These are phyloP conservation scores for Malania oleifera DNA, from an alignment of 164 flowering plant species.

Conservation along the genomic window DNA sequence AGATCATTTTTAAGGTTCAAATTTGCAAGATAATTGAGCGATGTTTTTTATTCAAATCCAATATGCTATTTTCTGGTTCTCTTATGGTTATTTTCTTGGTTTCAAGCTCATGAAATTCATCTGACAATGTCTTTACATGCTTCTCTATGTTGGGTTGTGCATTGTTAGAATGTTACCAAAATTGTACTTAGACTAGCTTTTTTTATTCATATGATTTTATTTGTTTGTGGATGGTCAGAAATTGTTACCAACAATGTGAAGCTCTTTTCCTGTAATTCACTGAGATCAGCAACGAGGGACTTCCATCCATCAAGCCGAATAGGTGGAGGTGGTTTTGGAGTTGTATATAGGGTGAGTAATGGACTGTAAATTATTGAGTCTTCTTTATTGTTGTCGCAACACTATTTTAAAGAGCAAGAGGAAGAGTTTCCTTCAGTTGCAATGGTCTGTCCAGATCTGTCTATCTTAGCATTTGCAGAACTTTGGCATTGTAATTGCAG, in stretches of 20 bases:
- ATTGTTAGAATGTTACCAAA: too few relatives aligned
- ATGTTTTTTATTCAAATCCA: too few relatives aligned
- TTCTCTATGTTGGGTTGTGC: conserved; percentile 6
- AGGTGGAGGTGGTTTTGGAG: conserved; percentile 89
- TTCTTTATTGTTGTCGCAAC: neutral
- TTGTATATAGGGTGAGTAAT: conserved; percentile 63
- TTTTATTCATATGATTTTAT: too few relatives aligned
- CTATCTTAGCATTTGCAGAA: neutral
- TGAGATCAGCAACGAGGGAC: conserved; percentile 61
- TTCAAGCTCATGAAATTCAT: neutral
- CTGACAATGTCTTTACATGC: neutral
- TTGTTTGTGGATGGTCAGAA: conserved; percentile 17
- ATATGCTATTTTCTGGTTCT: too few relatives aligned
- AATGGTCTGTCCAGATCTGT: neutral
- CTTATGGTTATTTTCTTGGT: neutral
- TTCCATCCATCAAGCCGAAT: conserved; percentile 59
- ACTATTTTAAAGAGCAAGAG: too few relatives aligned
- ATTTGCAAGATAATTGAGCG: too few relatives aligned
- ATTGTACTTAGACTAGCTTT: too few relatives aligned
- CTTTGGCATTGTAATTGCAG: conserved; percentile 31
- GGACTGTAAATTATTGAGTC: neutral
- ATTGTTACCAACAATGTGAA: conserved; percentile 34
- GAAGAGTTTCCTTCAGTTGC: too few relatives aligned
- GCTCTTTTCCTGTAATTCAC: conserved; percentile 46
- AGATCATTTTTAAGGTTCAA: too few relatives aligned